These are phyloP conservation scores for Thelephora ganbajun DNA, from an alignment of 768 basidiomycete genomes.

Conservation along the genomic window DNA sequence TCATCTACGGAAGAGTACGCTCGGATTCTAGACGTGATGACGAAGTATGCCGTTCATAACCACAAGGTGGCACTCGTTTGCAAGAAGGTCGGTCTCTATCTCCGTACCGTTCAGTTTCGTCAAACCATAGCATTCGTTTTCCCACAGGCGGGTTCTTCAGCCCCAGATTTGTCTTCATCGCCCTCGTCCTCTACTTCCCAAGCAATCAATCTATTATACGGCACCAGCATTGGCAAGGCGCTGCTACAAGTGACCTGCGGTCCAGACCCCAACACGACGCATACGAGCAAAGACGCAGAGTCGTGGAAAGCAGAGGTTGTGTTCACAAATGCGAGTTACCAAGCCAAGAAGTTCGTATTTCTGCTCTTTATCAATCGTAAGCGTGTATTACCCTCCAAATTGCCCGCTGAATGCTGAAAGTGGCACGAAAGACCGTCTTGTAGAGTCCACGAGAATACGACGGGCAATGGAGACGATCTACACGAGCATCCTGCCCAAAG, in stretches of 20 bases:
- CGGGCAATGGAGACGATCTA: conserved; percentile 82
- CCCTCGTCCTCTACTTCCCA: conserved; percentile 47
- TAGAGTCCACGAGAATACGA: conserved; percentile 80
- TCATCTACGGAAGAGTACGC: conserved; percentile 84
- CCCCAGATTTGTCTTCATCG: conserved; percentile 76
- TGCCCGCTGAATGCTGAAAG: background rate
- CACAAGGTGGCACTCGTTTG: conserved; percentile 77
- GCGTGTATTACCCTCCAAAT: conserved; percentile 14
- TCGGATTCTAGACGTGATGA: conserved; percentile 81
- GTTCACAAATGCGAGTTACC: conserved; percentile 81
- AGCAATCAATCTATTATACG: conserved; percentile 72
- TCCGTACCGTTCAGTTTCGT: background rate
- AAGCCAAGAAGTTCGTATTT: conserved; percentile 73
- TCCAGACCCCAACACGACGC: conserved; percentile 16
- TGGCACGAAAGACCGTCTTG: conserved; percentile 58
- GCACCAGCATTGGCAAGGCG: conserved; percentile 67
- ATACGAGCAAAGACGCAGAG: conserved; percentile 21
- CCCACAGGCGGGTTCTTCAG: conserved; percentile 48
- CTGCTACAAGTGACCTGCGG: conserved; percentile 30
- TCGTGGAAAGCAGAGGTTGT: conserved; percentile 64
- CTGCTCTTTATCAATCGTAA: conserved; percentile 91
- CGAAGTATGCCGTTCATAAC: conserved; percentile 91
- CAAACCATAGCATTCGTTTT: background rate
- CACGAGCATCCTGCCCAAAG: conserved; percentile 76
- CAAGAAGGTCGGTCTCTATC: conserved; percentile 58